Conservation (phyloP, 352 stramenopile genomes). For the Blastocystis sp. region DNA sequence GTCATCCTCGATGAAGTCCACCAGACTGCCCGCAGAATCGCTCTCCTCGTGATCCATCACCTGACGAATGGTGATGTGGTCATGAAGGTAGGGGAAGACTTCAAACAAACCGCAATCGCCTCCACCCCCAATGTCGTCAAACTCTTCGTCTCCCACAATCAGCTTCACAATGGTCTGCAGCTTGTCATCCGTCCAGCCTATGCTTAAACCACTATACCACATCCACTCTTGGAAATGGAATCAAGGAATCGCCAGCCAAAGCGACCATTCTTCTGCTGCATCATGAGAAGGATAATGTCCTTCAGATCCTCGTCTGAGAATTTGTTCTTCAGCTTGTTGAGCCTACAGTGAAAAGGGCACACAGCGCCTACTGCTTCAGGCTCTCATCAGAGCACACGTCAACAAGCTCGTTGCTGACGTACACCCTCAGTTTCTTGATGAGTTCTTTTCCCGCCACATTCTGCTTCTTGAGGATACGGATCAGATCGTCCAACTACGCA, state of each 20-base stretch:
- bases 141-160: conserved; percentile 54
- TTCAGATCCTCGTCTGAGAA: conserved; percentile 40
- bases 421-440: conserved; percentile 6
- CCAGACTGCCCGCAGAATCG: conserved; percentile 42
- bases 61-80: neutral
- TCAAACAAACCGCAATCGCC: conserved; percentile 30
- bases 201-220: neutral
- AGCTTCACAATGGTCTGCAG: conserved; percentile 44
- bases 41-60: conserved; percentile 9
- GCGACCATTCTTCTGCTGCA: neutral
- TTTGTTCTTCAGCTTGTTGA: conserved; percentile 39
- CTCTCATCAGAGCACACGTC: conserved; percentile 65
- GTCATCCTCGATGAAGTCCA: conserved; percentile 67
- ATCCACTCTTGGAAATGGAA: conserved; percentile 6
- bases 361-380: conserved; percentile 21
- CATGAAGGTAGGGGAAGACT: conserved; percentile 38
- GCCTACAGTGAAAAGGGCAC: neutral
- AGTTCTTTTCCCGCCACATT: conserved; percentile 45
- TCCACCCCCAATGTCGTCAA: conserved; percentile 10
- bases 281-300: conserved; percentile 56
- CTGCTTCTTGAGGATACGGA: conserved; percentile 61
- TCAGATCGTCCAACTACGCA: conserved; percentile 57
- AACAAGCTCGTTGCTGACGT: conserved; percentile 54
- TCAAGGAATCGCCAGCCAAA: conserved; percentile 43
- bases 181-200: conserved; percentile 66